Conservation (phyloP, 768 basidiomycete species). For the Pisolithus microcarpus region DNA sequence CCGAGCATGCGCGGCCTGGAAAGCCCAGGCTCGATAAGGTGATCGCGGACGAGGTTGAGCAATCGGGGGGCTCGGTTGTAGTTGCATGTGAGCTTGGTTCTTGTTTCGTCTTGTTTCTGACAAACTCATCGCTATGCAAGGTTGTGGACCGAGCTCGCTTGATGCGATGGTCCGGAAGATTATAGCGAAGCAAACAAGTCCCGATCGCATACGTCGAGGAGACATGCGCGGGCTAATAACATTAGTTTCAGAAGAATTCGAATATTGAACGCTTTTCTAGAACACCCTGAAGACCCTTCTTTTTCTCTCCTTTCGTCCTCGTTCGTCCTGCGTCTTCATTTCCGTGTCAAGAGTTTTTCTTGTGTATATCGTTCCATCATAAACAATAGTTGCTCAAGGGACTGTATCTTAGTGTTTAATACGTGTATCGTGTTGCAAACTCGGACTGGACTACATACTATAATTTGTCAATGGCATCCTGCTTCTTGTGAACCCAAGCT, state of each 20-base stretch:
- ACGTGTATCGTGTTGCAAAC: not conserved
- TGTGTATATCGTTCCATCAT: too few relatives aligned
- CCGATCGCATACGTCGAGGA: conserved; percentile 42
- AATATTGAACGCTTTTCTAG: conserved; percentile 33
- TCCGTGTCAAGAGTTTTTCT: too few relatives aligned
- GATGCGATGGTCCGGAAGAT: conserved; percentile 63
- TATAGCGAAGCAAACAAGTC: conserved; percentile 54
- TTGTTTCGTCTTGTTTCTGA: not conserved
- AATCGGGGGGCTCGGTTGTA: conserved; percentile 46
- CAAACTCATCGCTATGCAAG: conserved; percentile 27
- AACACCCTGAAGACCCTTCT: not conserved
- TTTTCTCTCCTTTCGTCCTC: not conserved
- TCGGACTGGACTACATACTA: too few relatives aligned
- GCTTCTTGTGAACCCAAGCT: too few relatives aligned
- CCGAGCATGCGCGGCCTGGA: conserved; percentile 59
- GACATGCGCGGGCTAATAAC: conserved; percentile 54
- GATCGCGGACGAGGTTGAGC: conserved; percentile 56
- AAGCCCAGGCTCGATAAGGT: conserved; percentile 59
- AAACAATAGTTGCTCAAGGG: too few relatives aligned
- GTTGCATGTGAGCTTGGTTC: conserved; percentile 56
- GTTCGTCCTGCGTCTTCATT: not conserved
- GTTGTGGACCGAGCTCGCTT: conserved; percentile 67
- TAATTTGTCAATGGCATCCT: too few relatives aligned
- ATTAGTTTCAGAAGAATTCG: conserved; percentile 64
- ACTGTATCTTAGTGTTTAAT: not conserved